Evolutionary conservation across 345 rosid species (phyloP), one percentile per base, ranked within the genome.

Genomic region (Trapa bicornis): DNA sequence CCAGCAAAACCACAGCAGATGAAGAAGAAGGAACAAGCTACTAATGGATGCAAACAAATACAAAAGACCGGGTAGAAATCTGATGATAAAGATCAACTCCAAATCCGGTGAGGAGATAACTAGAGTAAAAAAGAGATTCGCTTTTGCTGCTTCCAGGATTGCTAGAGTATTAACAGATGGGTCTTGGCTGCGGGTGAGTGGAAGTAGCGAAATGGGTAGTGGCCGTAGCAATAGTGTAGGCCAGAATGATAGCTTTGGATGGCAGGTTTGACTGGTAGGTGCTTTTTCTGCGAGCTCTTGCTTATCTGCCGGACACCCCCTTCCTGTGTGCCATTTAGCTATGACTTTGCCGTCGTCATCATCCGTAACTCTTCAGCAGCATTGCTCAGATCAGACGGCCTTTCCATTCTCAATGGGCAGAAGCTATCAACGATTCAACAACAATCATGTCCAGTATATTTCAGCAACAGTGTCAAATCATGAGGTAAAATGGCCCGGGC

Each of bases 211-310:
- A 15, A 67, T 15, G 4, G 29, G 47, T 47, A 37, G 61, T 52
- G 69, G 61, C 47, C 15, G 9, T 53, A 52, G 61, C 9, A 39
- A 7, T 22, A 17, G 50, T 57, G 37, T 9, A 29, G 10, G 61
- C 14, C 35, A 4, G 69, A 67, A n/a, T 53, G 69, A 61, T 67
- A 67, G 69, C 43, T 67, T 66, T 17, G 47, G 22, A 8, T n/a
- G 57, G 57, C 7, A 52, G 22, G 32, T 52, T 65, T 52, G 69
- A 67, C 69, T 67, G 62, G 69, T 67, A 52, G 41, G 61, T 67
- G 17, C 32, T 11, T 66, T 38, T 1, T 50, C n/a, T 38, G 17
- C 16, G 33, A 4, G 60, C 3, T 37, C 1, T 14, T 2, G 1
- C 50, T 50, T 53, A 45, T 57, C 32, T 50, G 4, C n/a, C 29